Conservation (phyloP, 352 stramenopile genomes). For the Phytophthora syringae region DNA sequence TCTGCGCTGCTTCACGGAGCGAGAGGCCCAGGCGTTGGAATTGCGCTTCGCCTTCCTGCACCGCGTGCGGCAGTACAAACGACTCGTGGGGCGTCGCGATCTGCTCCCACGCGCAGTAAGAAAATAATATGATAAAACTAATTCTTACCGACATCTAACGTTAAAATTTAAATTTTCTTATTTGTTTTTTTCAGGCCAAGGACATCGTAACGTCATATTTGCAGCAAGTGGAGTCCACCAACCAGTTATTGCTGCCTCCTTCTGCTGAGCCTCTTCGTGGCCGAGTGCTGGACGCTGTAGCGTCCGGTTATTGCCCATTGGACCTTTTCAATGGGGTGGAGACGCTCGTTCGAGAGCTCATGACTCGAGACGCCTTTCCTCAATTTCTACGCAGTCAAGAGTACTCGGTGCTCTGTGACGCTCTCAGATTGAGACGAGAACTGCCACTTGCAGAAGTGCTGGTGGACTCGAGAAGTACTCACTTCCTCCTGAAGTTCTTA, state of each 20-base stretch:
- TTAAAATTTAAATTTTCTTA: not conserved
- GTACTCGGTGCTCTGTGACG: conserved; percentile 62
- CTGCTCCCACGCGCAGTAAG: conserved; percentile 51
- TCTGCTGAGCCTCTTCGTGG: conserved; percentile 34
- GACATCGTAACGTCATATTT: conserved; percentile 54
- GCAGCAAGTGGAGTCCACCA: conserved; percentile 31
- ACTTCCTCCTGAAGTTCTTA: conserved; percentile 63
- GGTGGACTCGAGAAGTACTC: conserved; percentile 58
- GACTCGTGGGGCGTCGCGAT: conserved; percentile 50
- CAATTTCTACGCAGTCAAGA: conserved; percentile 52
- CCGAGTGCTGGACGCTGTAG: conserved; percentile 41
- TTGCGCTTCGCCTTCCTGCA: conserved; percentile 64
- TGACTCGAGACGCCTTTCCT: conserved; percentile 62
- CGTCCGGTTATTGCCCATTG: conserved; percentile 39
- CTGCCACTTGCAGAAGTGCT: conserved; percentile 72
- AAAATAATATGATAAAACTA: not conserved
- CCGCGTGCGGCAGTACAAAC: conserved; percentile 64
- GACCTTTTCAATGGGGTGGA: conserved; percentile 75
- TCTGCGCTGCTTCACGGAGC: conserved; percentile 54
- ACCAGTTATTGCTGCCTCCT: conserved; percentile 27
- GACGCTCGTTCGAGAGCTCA: conserved; percentile 46
- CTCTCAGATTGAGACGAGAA: conserved; percentile 57
- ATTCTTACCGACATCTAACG: too few relatives aligned
- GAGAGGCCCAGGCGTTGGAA: conserved; percentile 60
- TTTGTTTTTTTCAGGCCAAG: conserved; percentile 41